These are phyloP conservation scores for Anisodus acutangulus DNA, from an alignment of 257 asterid genomes.

Conservation along the genomic window DNA sequence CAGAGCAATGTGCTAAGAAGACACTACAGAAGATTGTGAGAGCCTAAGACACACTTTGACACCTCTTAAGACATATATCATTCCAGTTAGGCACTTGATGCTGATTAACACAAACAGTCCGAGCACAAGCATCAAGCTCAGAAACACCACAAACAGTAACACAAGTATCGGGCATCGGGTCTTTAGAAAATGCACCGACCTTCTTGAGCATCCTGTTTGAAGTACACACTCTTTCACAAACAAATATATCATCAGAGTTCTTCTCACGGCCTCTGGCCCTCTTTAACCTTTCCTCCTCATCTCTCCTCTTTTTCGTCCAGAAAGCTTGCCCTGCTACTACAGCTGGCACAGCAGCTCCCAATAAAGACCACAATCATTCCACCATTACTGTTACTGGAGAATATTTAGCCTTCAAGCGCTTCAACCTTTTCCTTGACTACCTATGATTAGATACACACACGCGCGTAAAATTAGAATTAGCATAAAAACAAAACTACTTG, in stretches of 20 bases:
- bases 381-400: slow-evolving; percentile 57
- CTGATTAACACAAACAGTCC: slow-evolving; percentile 88
- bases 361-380: slow-evolving; percentile 89
- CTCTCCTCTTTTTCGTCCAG: slow-evolving; percentile 67
- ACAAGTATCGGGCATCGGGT: slow-evolving; percentile 90
- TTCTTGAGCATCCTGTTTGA: slow-evolving; percentile 95
- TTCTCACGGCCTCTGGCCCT: slow-evolving; percentile 85
- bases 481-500: neutral
- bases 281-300: slow-evolving; percentile 78
- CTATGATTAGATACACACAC: neutral
- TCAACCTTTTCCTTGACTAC: neutral
- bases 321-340: slow-evolving; percentile 79
- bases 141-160: slow-evolving; percentile 97
- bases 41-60: slow-evolving; percentile 88
- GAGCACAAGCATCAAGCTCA: slow-evolving; percentile 93
- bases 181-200: slow-evolving; percentile 94
- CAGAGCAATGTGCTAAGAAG: slow-evolving; percentile 21
- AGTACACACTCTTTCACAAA: slow-evolving; percentile 96
- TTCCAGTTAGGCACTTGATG: slow-evolving; percentile 99
- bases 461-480: neutral
- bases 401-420: neutral
- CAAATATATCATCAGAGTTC: slow-evolving; percentile 82
- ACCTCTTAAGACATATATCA: slow-evolving; percentile 86
- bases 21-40: slow-evolving; percentile 53
- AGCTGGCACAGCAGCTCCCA: slow-evolving; percentile 90